phyloP scores from a whole-genome alignment of 192 early-diverging fungal genomes.

The Chytriomyces sp. region DNA sequence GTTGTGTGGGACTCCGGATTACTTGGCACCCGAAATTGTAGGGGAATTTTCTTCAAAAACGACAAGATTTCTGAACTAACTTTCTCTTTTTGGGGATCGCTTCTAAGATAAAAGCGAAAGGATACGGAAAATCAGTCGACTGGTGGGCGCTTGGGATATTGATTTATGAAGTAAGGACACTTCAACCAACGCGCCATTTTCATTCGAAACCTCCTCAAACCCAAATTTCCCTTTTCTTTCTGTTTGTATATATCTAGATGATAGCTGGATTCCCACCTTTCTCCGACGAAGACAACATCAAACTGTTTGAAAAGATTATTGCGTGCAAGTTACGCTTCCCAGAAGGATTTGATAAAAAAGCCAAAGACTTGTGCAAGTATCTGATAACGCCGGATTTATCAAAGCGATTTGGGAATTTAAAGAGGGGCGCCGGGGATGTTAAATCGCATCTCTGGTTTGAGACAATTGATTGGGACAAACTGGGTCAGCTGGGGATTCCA shows the following conservation, averaged over 20 bases:
- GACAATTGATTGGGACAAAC: conserved; percentile 58
- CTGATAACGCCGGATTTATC: conserved; percentile 45
- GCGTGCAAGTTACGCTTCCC: conserved; percentile 58
- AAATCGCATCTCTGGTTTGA: conserved; percentile 51
- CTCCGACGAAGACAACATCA: conserved; percentile 45
- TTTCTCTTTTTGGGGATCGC: not conserved
- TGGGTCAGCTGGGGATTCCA: conserved; percentile 73
- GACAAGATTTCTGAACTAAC: not conserved
- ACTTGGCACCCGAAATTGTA: conserved; percentile 75
- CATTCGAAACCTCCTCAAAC: not conserved
- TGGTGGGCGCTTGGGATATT: conserved; percentile 94
- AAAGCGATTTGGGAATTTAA: conserved; percentile 50
- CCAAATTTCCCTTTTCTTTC: not conserved
- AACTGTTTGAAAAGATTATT: conserved; percentile 69
- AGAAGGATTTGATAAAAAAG: conserved; percentile 41
- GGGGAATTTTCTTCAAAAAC: not conserved
- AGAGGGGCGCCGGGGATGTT: conserved; percentile 49
- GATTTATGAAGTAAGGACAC: conserved; percentile 65
- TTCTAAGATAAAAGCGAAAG: conserved; percentile 73
- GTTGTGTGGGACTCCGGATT: conserved; percentile 79
- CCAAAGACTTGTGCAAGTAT: conserved; percentile 46
- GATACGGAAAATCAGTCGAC: conserved; percentile 90
- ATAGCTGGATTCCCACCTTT: conserved; percentile 65
- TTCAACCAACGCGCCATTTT: not conserved
- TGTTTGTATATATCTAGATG: conserved; percentile 51